A percentile compares a stretch with the other conserved stretches of the same genome.
phyloP scores from a whole-genome alignment of 306 rosid species.

The Hippophae gyantsensis region DNA sequence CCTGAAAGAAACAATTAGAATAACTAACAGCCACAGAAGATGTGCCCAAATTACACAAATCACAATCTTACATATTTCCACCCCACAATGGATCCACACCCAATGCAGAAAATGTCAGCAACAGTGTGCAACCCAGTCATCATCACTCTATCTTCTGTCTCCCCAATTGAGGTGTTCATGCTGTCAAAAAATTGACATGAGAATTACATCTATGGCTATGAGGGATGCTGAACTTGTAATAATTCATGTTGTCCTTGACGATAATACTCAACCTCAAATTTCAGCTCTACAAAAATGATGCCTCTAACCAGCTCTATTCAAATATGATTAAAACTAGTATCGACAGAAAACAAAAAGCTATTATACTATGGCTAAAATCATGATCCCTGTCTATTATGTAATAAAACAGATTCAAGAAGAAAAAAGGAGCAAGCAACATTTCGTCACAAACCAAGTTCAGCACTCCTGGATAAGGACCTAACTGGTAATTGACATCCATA shows the following conservation, averaged over 20 bases:
- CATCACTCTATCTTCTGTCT: constrained; percentile 65
- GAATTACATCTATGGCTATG: constrained; percentile 11
- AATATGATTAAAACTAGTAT: too few species aligned
- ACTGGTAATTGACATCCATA: constrained; percentile 4
- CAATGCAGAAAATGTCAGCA: constrained; percentile 86
- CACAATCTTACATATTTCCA: constrained; percentile 83
- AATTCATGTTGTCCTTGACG: background rate
- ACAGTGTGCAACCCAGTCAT: constrained; percentile 79
- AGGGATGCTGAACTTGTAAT: constrained; percentile 2
- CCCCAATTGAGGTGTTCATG: constrained; percentile 60
- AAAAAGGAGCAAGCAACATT: background rate
- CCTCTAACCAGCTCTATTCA: background rate
- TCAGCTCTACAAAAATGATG: background rate
- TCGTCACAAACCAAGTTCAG: background rate
- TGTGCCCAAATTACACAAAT: constrained; percentile 14
- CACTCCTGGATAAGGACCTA: background rate
- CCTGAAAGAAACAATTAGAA: constrained; percentile 32
- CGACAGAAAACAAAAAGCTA: background rate
- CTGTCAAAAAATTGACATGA: constrained; percentile 34
- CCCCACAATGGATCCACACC: constrained; percentile 83
- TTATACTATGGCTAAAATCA: background rate
- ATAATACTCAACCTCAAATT: background rate
- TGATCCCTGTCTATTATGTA: too few species aligned
- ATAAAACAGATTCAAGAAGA: too few species aligned
- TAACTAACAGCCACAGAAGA: constrained; percentile 25